These are phyloP conservation scores for Diospyros lotus DNA, from an alignment of 148 eudicot species.

Conservation along the genomic window DNA sequence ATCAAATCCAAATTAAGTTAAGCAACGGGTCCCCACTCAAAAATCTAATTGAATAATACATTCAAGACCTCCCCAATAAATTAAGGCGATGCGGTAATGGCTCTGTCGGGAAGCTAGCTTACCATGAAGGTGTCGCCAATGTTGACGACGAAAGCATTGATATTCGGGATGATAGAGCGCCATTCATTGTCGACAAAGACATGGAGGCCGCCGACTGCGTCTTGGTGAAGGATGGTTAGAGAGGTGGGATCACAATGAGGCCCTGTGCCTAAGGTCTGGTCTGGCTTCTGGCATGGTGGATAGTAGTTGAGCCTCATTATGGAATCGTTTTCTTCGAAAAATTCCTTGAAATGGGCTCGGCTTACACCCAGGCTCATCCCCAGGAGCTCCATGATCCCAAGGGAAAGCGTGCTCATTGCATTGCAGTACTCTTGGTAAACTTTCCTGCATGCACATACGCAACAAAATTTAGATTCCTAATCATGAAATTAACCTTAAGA, in stretches of 20 bases:
- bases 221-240: conserved; percentile 59
- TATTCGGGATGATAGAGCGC: conserved; percentile 41
- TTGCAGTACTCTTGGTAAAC: conserved; percentile 56
- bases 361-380: conserved; percentile 50
- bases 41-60: background rate
- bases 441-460: conserved; percentile 21
- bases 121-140: conserved; percentile 72
- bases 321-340: conserved; percentile 53
- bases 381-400: conserved; percentile 56
- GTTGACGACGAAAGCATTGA: conserved; percentile 57
- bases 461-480: background rate
- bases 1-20: background rate
- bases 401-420: conserved; percentile 50
- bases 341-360: conserved; percentile 31
- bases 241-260: conserved; percentile 72
- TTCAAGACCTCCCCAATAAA: too few relatives aligned
- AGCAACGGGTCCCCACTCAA: background rate
- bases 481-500: background rate
- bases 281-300: conserved; percentile 56
- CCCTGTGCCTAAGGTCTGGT: conserved; percentile 56
- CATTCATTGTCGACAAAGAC: conserved; percentile 56
- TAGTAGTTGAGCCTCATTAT: conserved; percentile 65
- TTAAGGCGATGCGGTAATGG: too few relatives aligned
- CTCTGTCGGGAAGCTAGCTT: background rate
- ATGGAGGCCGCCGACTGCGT: conserved; percentile 52